Conservation (phyloP, 495 filamentous ascomycete genomes). For the Amorphotheca resinae region DNA sequence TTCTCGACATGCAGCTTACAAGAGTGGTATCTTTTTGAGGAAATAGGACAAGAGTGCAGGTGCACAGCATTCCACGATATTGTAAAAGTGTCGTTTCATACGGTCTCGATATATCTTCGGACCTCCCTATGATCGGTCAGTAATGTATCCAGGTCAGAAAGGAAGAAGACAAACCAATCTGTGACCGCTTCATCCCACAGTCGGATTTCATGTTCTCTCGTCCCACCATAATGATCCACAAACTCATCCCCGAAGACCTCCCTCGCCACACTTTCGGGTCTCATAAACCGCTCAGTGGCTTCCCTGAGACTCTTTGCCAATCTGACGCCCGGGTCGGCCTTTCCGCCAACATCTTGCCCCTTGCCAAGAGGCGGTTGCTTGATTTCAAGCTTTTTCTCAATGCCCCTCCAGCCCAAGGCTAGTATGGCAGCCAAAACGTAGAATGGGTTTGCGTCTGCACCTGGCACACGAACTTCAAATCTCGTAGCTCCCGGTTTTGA, state of each 20-base stretch:
- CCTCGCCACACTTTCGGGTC: slow-evolving; percentile 66
- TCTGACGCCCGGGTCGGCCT: slow-evolving; percentile 51
- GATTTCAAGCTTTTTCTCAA: slow-evolving; percentile 80
- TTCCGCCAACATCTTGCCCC: slow-evolving; percentile 64
- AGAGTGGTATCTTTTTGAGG: too few relatives aligned
- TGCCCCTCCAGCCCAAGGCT: slow-evolving; percentile 75
- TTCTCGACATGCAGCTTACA: too few relatives aligned
- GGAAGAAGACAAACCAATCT: slow-evolving; percentile 51
- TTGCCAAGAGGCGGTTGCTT: slow-evolving; percentile 71
- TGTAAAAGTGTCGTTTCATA: too few relatives aligned
- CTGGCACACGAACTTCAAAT: slow-evolving; percentile 83
- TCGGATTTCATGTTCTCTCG: slow-evolving; percentile 78
- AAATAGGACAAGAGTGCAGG: too few relatives aligned
- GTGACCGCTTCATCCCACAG: slow-evolving; percentile 94
- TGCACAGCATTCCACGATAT: too few relatives aligned
- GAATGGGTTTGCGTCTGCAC: slow-evolving; percentile 82
- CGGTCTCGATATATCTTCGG: slow-evolving; percentile 61
- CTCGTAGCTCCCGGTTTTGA: slow-evolving; percentile 71
- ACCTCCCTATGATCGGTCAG: slow-evolving; percentile 41
- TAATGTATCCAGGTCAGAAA: slow-evolving; percentile 5
- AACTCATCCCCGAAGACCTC: slow-evolving; percentile 92
- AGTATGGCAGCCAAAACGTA: slow-evolving; percentile 81
- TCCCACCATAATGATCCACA: slow-evolving; percentile 89
- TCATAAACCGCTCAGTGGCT: slow-evolving; percentile 62
- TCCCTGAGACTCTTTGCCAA: slow-evolving; percentile 75